These are phyloP conservation scores for Heliosperma pusillum DNA, from an alignment of 148 eudicot species.

Conservation along the genomic window DNA sequence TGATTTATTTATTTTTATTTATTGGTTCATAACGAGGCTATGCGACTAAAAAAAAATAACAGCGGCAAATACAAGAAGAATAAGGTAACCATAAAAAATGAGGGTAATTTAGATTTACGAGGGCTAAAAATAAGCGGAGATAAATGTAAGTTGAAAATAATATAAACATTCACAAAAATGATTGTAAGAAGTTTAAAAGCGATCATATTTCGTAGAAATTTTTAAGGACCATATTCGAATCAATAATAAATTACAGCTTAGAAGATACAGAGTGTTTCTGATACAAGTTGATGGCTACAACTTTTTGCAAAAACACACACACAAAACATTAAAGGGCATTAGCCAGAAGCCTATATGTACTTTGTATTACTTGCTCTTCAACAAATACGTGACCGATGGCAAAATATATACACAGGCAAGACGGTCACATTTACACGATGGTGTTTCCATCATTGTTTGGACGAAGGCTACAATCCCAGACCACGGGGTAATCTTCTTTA, in stretches of 20 bases:
- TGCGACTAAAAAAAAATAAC: too few species aligned
- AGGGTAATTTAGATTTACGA: too few species aligned
- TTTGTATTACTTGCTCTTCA: neutral
- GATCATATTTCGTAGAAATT: neutral
- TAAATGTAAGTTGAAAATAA: too few species aligned
- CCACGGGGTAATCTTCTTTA: neutral
- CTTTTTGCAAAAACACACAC: slow-evolving; percentile 10
- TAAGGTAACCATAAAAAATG: too few species aligned
- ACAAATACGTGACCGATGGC: slow-evolving; percentile 22
- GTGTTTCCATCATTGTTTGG: neutral
- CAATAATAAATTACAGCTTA: neutral
- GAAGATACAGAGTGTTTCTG: slow-evolving; percentile 1
- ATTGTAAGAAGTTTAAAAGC: neutral
- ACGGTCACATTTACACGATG: neutral
- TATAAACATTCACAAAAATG: too few species aligned
- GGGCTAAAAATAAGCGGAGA: too few species aligned
- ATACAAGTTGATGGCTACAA: slow-evolving; percentile 11
- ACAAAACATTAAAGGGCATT: slow-evolving; percentile 2
- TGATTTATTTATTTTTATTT: neutral
- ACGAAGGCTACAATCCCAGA: neutral
- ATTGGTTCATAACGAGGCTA: neutral
- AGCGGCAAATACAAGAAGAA: too few species aligned
- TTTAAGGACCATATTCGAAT: neutral
- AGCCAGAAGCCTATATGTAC: neutral
- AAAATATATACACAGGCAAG: slow-evolving; percentile 21